Base-by-base conservation (phyloP, 331 rosid species). In the Malus hybrid region DNA sequence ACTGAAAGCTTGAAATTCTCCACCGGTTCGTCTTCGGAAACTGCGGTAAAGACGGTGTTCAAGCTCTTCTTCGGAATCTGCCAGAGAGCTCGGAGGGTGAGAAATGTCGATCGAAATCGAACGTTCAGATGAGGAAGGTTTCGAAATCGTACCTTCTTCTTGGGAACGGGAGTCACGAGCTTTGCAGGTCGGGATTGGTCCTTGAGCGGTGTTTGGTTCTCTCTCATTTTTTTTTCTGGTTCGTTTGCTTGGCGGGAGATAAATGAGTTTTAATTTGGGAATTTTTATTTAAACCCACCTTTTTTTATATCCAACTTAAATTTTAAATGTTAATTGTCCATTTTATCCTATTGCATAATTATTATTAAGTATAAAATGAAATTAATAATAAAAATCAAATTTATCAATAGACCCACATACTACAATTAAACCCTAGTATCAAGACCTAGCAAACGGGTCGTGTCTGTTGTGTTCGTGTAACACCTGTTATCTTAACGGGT, bases 41-140 rank as follows among this genome's bases (percentile, higher is more conserved):
- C 71, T 3, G 86, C 50, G 6, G 56, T 57, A 60, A 83, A 82
- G 65, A 75, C 82, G 6, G 85, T 29, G 78, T 68, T 80, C 83
- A 84, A 80, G 78, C 77, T 83, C 74, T 84, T 85, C 75, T 75
- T 82, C 53, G 82, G 15, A 84, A 84, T 66, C 95, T 88, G 77
- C 34, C 36, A 42, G 36, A 39, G 10, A 24, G 22, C 29, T 3
- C 63, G 30, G 12, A 20, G 29, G 3, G 1, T 58, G 28, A 58
- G 14, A 13, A 36, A 63, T 11, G 53, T 39, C 46, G 0, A 39
- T 39, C 46, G 57, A 48, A 70, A 46, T 46, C 46, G 12, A 39
- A 39, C 26, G 29, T 0, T 9, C 10, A 60, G 33, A 50, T 12
- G 48, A 68, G 32, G 70, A 73, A 61, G 79, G 24, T 32, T 74